These are phyloP conservation scores for Trichoderma sp. DNA, from an alignment of 2,329 filamentous ascomycete genomes.

Conservation along the genomic window DNA sequence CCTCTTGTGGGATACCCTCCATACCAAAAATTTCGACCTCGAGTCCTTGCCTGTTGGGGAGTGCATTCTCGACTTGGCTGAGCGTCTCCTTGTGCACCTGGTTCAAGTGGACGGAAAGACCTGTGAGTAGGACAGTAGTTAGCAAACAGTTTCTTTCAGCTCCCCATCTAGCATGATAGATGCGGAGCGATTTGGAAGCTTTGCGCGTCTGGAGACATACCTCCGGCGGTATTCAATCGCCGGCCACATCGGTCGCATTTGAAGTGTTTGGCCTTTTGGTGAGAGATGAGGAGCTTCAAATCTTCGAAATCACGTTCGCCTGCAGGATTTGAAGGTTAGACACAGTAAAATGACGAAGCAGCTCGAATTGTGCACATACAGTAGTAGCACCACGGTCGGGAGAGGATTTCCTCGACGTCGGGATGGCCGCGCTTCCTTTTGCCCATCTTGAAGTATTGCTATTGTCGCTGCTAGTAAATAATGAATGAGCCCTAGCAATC, in stretches of 20 bases:
- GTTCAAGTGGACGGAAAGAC: slow-evolving; percentile 94
- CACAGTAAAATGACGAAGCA: slow-evolving; percentile 15
- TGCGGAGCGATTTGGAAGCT: not conserved
- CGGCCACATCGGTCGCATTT: slow-evolving; percentile 92
- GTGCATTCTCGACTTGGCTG: slow-evolving; percentile 85
- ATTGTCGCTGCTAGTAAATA: not conserved
- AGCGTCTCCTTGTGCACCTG: slow-evolving; percentile 97
- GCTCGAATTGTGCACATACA: slow-evolving; percentile 54
- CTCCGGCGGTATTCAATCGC: slow-evolving; percentile 90
- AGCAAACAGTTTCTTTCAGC: not conserved
- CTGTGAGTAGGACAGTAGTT: slow-evolving; percentile 49
- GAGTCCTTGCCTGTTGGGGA: slow-evolving; percentile 81
- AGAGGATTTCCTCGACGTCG: slow-evolving; percentile 84
- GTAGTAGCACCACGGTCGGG: slow-evolving; percentile 96
- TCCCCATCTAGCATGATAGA: not conserved
- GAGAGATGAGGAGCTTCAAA: slow-evolving; percentile 91
- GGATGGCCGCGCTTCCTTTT: slow-evolving; percentile 90
- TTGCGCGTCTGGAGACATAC: slow-evolving; percentile 52
- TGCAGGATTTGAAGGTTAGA: slow-evolving; percentile 40
- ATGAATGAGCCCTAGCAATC: no score
- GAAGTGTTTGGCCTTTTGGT: slow-evolving; percentile 99
- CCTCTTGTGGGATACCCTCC: slow-evolving; percentile 90
- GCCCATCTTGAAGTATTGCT: slow-evolving; percentile 60
- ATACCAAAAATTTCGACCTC: slow-evolving; percentile 98
- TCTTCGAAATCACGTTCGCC: slow-evolving; percentile 97